These are phyloP conservation scores for Curvularia hawaiiensis DNA, from an alignment of 2,329 filamentous ascomycete species.

Conservation along the genomic window DNA sequence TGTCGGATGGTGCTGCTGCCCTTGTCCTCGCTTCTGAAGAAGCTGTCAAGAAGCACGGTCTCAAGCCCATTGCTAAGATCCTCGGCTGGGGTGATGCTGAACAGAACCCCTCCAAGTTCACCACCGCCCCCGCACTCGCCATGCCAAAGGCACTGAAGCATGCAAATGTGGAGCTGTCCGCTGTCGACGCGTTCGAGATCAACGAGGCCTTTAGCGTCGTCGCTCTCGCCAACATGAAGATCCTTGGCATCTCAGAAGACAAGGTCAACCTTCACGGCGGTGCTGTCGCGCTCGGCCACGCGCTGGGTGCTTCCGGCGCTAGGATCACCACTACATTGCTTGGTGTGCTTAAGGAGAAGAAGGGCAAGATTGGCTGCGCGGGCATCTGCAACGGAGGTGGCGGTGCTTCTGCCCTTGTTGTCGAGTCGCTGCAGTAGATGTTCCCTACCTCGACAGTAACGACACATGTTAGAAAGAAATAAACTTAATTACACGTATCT, in stretches of 20 bases:
- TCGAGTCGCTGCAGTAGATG: conserved; percentile 64
- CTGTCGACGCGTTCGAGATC: conserved; percentile 95
- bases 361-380: conserved; percentile 89
- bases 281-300: conserved; percentile 94
- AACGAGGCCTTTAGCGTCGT: conserved; percentile 99
- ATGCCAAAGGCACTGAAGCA: conserved; percentile 98
- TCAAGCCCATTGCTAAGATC: conserved; percentile 95
- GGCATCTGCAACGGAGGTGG: conserved; percentile 99
- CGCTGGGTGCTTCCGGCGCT: conserved; percentile 90
- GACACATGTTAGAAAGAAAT: conserved; percentile 15
- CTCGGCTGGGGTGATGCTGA: conserved; percentile 96
- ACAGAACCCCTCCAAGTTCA: conserved; percentile 92
- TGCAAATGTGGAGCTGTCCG: conserved; percentile 76
- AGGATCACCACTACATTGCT: conserved; percentile 91
- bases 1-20: conserved; percentile 93
- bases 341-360: conserved; percentile 86
- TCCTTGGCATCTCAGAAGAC: conserved; percentile 76
- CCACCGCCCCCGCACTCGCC: conserved; percentile 87
- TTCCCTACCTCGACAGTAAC: not conserved
- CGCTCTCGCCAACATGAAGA: conserved; percentile 93
- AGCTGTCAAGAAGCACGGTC: conserved; percentile 86
- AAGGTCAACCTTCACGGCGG: conserved; percentile 97
- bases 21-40: conserved; percentile 92
- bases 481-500: conserved; percentile 1
- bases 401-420: conserved; percentile 89